Evolutionary conservation across 306 rosid species (phyloP), one percentile per base, ranked within the genome.

Genomic region (Pterocarpus santalinus): DNA sequence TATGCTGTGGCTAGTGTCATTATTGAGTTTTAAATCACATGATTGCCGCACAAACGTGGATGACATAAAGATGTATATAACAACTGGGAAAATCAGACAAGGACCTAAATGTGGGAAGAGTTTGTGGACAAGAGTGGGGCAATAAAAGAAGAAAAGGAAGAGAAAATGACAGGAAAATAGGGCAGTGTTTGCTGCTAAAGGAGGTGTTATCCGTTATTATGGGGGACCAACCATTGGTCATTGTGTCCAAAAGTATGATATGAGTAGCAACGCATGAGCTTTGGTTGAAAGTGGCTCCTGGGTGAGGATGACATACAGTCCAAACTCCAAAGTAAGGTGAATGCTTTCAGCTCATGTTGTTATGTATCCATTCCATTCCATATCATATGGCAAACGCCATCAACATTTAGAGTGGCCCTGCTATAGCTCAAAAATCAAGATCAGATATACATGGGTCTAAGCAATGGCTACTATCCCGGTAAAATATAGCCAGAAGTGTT

Each of bases 21-120:
- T 81, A 85, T 87, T 87, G 82, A 60, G 73, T 79, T 75, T 47
- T 5, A 66, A 36, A 33, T 51, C 65, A 79, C 53, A 65, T 73
- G 83, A 74, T 75, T 72, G 70, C 17, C 68, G 82, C 73, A 65
- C 90, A 41, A 86, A 86, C 80, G 16, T 69, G 80, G 83, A 78
- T 73, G 81, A 71, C 65, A 78, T 73, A 5, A 65, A 73, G 15
- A 53, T 5, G 43, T n/a, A 77, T 28, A 65, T 52, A 52, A 13
- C 36, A 61, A 81, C 64, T n/a, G 78, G 47, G 58, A 13, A 43
- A 69, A 79, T 66, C 34, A 64, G 64, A 63, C 71, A 76, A 84
- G 57, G 82, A 58, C 60, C 72, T 32, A 39, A 43, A 28, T 62
- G 62, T 41, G 63, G 57, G 71, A 43, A 8, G 53, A 52, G 46